Conservation (phyloP, 1,284 basidiomycete species). For the Amylostereum chailletii region DNA sequence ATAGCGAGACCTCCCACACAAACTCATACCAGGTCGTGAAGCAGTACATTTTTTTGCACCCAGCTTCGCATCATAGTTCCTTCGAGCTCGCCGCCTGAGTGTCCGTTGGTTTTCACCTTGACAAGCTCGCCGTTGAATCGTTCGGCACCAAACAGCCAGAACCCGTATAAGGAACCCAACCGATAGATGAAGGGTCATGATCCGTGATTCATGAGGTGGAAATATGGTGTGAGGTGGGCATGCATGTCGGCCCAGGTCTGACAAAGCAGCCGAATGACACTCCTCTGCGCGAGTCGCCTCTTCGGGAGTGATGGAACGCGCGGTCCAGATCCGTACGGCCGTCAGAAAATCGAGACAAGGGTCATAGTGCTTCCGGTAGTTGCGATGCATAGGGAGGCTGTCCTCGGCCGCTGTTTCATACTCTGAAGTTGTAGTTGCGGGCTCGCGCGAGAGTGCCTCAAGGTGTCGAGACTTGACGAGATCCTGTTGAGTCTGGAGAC, state of each 20-base stretch:
- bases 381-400: constrained; percentile 15
- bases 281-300: constrained; percentile 13
- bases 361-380: constrained; percentile 13
- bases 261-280: constrained; percentile 7
- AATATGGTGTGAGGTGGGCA: constrained; percentile 17
- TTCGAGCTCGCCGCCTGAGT: constrained; percentile 7
- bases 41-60: no score
- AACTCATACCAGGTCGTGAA: no score
- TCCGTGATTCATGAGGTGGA: constrained; percentile 11
- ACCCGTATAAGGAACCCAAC: constrained; percentile 3
- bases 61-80: constrained; percentile 10
- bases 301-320: constrained; percentile 13
- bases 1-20: no score
- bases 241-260: constrained; percentile 18
- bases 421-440: no score
- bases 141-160: constrained; percentile 10
- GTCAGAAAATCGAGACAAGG: constrained; percentile 13
- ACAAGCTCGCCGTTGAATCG: constrained; percentile 9
- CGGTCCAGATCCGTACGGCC: constrained; percentile 14
- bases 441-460: constrained; percentile 1
- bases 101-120: constrained; percentile 3
- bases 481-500: constrained; percentile 7
- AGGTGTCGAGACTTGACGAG: constrained; percentile 7
- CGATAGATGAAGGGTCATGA: constrained; percentile 1
- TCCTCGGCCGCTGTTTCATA: no score